Percentiles rank a stretch among this genome's conserved stretches.
phyloP scores from a whole-genome alignment of 2,329 filamentous ascomycete species.

The Metarhizium rileyi region DNA sequence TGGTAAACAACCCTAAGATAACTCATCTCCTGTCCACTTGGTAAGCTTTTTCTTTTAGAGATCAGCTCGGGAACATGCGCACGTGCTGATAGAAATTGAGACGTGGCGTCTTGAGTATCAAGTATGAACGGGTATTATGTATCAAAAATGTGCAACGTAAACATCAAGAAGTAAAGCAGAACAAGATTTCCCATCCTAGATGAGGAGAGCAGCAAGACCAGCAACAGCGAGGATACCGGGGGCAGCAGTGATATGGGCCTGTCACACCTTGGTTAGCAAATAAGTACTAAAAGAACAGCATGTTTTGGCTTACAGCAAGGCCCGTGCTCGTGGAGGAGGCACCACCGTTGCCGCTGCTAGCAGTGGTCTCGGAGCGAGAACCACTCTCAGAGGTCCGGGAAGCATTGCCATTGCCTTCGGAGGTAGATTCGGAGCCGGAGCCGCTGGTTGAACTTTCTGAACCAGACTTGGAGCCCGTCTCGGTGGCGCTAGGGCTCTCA shows the following conservation, averaged over 20 bases:
- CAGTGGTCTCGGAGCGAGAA: background rate
- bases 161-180: slow-evolving; percentile 14
- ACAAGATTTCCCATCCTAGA: slow-evolving; percentile 26
- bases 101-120: slow-evolving; percentile 15
- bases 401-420: slow-evolving; percentile 2
- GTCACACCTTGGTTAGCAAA: background rate
- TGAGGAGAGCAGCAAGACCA: slow-evolving; percentile 37
- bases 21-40: slow-evolving; percentile 20
- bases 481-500: slow-evolving; percentile 10
- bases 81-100: slow-evolving; percentile 14
- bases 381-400: background rate
- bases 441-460: slow-evolving; percentile 12
- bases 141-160: slow-evolving; percentile 30
- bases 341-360: background rate
- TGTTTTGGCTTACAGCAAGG: slow-evolving; percentile 19
- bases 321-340: slow-evolving; percentile 11
- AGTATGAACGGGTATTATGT: slow-evolving; percentile 32
- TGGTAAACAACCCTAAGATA: slow-evolving; percentile 16
- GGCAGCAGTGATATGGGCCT: slow-evolving; percentile 34
- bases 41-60: slow-evolving; percentile 17
- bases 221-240: slow-evolving; percentile 40
- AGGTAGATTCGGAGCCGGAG: slow-evolving; percentile 1
- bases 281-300: background rate
- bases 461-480: slow-evolving; percentile 10
- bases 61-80: slow-evolving; percentile 15